phyloP scores from a whole-genome alignment of 352 stramenopile genomes.

The Pythium utonaiense region DNA sequence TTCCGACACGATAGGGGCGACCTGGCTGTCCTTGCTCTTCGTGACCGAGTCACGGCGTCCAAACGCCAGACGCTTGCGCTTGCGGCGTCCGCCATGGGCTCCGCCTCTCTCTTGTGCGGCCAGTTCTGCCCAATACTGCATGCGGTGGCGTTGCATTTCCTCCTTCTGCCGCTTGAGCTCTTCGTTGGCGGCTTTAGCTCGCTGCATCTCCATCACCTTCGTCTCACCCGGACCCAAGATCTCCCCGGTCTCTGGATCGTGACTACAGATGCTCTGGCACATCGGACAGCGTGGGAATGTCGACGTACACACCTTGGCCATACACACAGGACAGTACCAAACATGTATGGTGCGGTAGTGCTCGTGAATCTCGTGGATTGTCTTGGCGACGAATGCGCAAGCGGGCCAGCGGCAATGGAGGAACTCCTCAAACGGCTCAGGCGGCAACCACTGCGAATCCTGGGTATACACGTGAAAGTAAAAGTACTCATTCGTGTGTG shows the following conservation, averaged over 20 bases:
- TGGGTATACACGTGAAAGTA: constrained; percentile 81
- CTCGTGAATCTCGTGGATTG: constrained; percentile 76
- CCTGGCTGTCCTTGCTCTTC: neutral
- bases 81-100: constrained; percentile 17
- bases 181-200: constrained; percentile 42
- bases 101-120: constrained; percentile 32
- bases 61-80: constrained; percentile 39
- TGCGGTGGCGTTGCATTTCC: constrained; percentile 60
- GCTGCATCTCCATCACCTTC: constrained; percentile 39
- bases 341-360: constrained; percentile 59
- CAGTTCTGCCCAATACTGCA: constrained; percentile 54
- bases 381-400: constrained; percentile 46
- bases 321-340: constrained; percentile 80
- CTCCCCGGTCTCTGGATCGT: constrained; percentile 48
- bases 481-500: constrained; percentile 84
- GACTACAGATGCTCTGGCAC: constrained; percentile 58
- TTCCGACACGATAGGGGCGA: neutral
- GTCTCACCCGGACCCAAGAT: constrained; percentile 61
- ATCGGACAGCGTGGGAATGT: constrained; percentile 66
- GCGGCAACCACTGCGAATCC: constrained; percentile 76
- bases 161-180: constrained; percentile 42
- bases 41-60: neutral
- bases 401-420: constrained; percentile 60
- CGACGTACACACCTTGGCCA: constrained; percentile 57
- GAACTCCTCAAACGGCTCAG: constrained; percentile 58